These are phyloP conservation scores for Hydnum rufescens DNA, from an alignment of 768 basidiomycete genomes.

Conservation along the genomic window DNA sequence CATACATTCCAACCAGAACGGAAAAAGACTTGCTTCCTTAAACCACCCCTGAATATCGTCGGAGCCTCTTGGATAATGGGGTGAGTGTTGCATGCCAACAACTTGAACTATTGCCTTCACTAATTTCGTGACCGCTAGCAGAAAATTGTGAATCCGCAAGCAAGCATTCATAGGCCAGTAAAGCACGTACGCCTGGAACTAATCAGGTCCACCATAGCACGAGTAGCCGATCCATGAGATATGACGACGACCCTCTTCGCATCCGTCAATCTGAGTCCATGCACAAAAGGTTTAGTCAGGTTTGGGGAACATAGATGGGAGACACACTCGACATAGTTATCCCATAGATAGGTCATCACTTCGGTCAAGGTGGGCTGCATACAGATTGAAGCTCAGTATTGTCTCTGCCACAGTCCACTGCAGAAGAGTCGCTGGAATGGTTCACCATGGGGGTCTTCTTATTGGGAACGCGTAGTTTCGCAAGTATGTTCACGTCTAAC, in stretches of 20 bases:
- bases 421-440: neutral
- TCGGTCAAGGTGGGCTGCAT: slow-evolving; percentile 18
- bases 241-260: slow-evolving; percentile 61
- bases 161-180: neutral
- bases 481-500: slow-evolving; percentile 72
- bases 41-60: neutral
- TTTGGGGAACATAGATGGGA: neutral
- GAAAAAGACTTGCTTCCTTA: slow-evolving; percentile 16
- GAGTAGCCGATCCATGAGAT: slow-evolving; percentile 74
- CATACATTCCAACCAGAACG: neutral
- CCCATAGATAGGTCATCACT: slow-evolving; percentile 76
- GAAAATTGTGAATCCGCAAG: slow-evolving; percentile 17
- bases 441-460: neutral
- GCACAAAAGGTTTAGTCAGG: neutral
- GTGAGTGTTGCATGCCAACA: slow-evolving; percentile 30
- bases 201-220: slow-evolving; percentile 54
- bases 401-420: neutral
- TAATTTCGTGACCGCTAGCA: slow-evolving; percentile 32
- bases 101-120: slow-evolving; percentile 66
- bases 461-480: slow-evolving; percentile 34
- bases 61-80: neutral
- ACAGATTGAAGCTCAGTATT: neutral
- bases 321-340: slow-evolving; percentile 80
- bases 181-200: too few relatives aligned
- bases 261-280: slow-evolving; percentile 36